Base-by-base conservation (phyloP, 371 early-diverging fungal genomes). In the Saksenaea vasiformis region DNA sequence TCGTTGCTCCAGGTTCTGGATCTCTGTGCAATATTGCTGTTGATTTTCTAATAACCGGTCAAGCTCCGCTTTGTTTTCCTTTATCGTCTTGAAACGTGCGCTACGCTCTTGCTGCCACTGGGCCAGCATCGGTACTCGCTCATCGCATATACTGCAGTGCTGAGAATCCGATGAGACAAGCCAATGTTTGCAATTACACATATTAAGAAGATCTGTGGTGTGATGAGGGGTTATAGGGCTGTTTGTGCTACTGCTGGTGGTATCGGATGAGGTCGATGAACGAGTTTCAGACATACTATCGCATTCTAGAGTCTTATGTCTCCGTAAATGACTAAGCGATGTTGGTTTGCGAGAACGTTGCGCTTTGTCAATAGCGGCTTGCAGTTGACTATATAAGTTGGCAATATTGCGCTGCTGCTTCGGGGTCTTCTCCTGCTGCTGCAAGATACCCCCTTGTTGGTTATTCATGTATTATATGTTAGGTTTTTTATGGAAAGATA, bases 141-240 rank as follows among this genome's bases (percentile, higher is more conserved):
- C 65, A 31, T 69, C 69, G 38, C 69, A 69, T 22, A 69, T 44
- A n/a, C 59, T 65, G 37, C 69, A 69, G 37, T 69, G 69, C 43
- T 69, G 65, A 34, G 69, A 69, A 57, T 69, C 69, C 44, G 65
- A 47, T 4, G 69, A 69, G 3, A 69, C 69, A 4, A 69, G 65
- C 69, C 69, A 69, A 36, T 69, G 69, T 28, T 65, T 61, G 37
- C 69, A 69, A 3, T 58, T 38, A 28, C 69, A 69, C n/a, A 62
- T 55, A 43, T 57, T 61, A 15, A 61, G 39, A 35, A 54, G 24
- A 28, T 58, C 51, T 10, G 51, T 47, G 24, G 51, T 47, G 58
- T 61, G 58, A 62, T 61, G 58, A 47, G 51, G 51, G 51, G 62
- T 61, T 35, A 62, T 61, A 51, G 54, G 67, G 61, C 59, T 62